Base-by-base conservation (phyloP, 2,329 filamentous ascomycete species). In the Colletotrichum paranaense region DNA sequence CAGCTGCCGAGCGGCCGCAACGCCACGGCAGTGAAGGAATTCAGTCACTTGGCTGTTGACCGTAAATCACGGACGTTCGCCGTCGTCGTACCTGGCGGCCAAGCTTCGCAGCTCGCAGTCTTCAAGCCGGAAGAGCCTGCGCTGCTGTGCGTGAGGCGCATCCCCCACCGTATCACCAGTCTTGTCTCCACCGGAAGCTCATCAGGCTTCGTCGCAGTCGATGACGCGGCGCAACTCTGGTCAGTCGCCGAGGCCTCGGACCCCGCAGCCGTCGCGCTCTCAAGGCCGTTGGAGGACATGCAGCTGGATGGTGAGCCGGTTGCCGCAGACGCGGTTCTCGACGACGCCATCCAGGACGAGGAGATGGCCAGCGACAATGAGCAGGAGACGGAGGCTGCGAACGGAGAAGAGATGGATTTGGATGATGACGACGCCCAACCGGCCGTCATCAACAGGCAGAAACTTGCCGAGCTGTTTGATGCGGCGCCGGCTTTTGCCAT, bases 131-230 rank as follows among this genome's bases (percentile, higher is more conserved):
- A 91, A 35, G 85, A 88, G 19, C 85, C 88, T 9, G 84, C 90
- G 67, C 88, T 92, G 12, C 81, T 94, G 42, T 88, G 91, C 53
- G 84, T 91, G 77, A 85, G 90, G 74, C 85, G 84, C 32, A 88
- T 89, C 11, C 85, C 89, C 3, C 86, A 88, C 69, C 84, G 90
- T 26, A 89, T 95, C 12, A 90, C 93, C 26, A 91, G 92, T 14
- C 82, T 98, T 1, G 84, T 94, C 2, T 88, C 94, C 3, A 88
- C 90, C 24, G 85, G 88, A 14, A 87, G 87, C 24, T 89, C 91
- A 2, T 91, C 90, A 58, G 94, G 95, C 5, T 98, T 94, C 80
- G 85, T 97, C 52, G 84, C 92, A 11, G 82, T 98, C 6, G 95
- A 97, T 80, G 88, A 92, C n/a, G 87, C 90, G 0, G 94, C 94